phyloP scores from a whole-genome alignment of 257 asterid genomes.

The Cordia subcordata region DNA sequence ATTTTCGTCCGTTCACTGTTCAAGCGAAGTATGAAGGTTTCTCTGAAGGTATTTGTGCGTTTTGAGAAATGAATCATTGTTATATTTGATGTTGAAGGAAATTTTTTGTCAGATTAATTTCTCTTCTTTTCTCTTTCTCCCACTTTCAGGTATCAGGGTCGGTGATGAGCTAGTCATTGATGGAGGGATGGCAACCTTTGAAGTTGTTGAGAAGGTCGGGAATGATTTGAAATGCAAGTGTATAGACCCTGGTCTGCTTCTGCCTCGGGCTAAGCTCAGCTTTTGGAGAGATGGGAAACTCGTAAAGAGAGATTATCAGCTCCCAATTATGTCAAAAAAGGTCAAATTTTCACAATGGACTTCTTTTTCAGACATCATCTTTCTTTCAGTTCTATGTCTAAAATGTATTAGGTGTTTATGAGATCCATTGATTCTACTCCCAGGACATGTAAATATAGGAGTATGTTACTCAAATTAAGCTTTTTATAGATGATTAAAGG shows the following conservation, averaged over 20 bases:
- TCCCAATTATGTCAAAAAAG: constrained; percentile 66
- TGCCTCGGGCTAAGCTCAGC: constrained; percentile 77
- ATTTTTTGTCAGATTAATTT: background rate
- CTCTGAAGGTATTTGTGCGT: constrained; percentile 52
- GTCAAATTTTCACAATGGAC: constrained; percentile 18
- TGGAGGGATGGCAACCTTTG: constrained; percentile 88
- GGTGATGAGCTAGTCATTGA: constrained; percentile 81
- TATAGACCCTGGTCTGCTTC: constrained; percentile 68
- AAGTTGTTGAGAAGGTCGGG: constrained; percentile 66
- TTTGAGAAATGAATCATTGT: constrained; percentile 4
- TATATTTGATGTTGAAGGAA: background rate
- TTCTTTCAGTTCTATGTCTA: too few relatives aligned
- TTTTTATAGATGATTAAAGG: too few relatives aligned
- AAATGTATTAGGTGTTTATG: too few relatives aligned
- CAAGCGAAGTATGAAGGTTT: constrained; percentile 69
- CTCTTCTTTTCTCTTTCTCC: background rate
- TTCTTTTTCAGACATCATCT: background rate
- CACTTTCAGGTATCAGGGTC: constrained; percentile 45
- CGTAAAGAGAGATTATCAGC: constrained; percentile 44
- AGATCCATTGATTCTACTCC: too few relatives aligned
- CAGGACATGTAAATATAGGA: too few relatives aligned
- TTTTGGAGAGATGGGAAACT: constrained; percentile 84
- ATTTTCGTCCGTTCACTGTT: constrained; percentile 61
- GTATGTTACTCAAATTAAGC: too few relatives aligned
- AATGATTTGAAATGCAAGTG: constrained; percentile 69